These are phyloP conservation scores for Cyberlindnera amylophila DNA, from an alignment of 805 yeast species.

Conservation along the genomic window DNA sequence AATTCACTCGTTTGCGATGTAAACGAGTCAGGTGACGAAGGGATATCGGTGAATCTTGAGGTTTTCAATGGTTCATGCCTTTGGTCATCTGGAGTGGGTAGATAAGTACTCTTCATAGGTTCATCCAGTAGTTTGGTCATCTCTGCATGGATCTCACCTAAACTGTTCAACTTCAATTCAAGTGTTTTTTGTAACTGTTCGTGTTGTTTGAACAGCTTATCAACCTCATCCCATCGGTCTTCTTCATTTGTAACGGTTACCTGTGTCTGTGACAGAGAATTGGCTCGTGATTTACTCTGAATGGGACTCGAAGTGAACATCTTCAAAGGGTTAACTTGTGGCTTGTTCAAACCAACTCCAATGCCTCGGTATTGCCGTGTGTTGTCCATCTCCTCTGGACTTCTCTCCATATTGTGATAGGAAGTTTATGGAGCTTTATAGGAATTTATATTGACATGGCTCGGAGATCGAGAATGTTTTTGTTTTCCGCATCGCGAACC, in stretches of 20 bases:
- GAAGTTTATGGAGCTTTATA: no score
- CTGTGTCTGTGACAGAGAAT: neutral
- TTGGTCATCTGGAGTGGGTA: conserved; percentile 19
- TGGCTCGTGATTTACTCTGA: neutral
- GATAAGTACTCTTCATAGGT: neutral
- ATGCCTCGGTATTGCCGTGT: conserved; percentile 3
- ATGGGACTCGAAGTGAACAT: conserved; percentile 6
- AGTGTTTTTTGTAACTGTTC: conserved; percentile 6
- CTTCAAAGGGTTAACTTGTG: conserved; percentile 3
- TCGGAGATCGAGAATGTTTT: neutral
- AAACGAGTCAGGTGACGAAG: conserved; percentile 24
- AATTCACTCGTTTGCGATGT: conserved; percentile 17
- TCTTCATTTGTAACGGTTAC: neutral
- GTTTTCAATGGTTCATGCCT: neutral
- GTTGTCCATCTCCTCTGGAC: neutral
- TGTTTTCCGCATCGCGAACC: no score
- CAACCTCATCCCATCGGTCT: conserved; percentile 2
- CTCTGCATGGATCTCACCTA: conserved; percentile 5
- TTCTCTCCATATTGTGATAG: no score
- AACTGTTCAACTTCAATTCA: conserved; percentile 1
- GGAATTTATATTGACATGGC: neutral
- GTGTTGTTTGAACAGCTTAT: conserved; percentile 3
- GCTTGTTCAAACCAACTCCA: conserved; percentile 9
- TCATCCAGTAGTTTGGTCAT: conserved; percentile 3
- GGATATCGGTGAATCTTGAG: conserved; percentile 8